phyloP scores from a whole-genome alignment of 768 basidiomycete genomes.

The Dioszegia hungarica region DNA sequence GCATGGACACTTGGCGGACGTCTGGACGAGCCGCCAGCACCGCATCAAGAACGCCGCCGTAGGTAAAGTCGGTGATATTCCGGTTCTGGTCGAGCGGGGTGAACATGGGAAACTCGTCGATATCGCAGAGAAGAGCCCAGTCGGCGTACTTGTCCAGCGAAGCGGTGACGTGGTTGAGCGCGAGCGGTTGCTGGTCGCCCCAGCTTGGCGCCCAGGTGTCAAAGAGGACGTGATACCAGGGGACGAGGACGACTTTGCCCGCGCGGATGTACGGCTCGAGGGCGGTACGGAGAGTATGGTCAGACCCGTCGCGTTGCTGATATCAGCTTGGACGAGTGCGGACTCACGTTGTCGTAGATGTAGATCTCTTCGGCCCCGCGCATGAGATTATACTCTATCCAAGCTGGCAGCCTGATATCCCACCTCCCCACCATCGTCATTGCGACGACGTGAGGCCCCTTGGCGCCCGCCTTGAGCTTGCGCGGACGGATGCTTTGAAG shows the following conservation, averaged over 20 bases:
- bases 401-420: neutral
- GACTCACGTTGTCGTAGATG: constrained; percentile 1
- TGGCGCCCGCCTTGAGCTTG: no score
- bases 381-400: neutral
- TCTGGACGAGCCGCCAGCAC: neutral
- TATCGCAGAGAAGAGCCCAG: neutral
- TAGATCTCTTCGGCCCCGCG: neutral
- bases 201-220: neutral
- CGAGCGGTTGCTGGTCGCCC: neutral
- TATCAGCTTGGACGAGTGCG: no score
- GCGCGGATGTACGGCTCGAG: neutral
- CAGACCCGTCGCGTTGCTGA: neutral
- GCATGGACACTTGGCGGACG: neutral
- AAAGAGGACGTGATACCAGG: neutral
- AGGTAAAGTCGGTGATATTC: neutral
- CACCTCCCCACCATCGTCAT: neutral
- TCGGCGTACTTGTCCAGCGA: neutral
- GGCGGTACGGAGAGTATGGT: neutral
- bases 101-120: neutral
- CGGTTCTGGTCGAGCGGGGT: neutral
- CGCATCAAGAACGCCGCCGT: neutral
- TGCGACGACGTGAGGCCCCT: neutral
- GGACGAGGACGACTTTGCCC: neutral
- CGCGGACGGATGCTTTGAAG: neutral
- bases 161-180: neutral